Percentiles rank a stretch among this genome's conserved stretches.
Conservation (phyloP, 2,329 filamentous ascomycete genomes). For the Arthroderma sp. region DNA sequence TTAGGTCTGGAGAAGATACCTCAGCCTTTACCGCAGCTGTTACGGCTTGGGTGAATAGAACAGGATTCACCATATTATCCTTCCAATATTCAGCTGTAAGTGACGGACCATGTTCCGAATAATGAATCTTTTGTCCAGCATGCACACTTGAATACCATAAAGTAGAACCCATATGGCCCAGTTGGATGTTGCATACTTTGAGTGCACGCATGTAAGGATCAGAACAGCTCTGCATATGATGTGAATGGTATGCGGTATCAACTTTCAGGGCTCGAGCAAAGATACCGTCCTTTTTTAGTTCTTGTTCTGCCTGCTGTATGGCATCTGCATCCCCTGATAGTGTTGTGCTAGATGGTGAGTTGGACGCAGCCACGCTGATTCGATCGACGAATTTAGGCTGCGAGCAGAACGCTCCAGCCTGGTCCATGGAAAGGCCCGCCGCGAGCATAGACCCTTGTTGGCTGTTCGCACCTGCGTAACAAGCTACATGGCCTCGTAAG, state of each 20-base stretch:
- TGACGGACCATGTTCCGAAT: not conserved
- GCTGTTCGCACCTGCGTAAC: not conserved
- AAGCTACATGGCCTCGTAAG: conserved; percentile 13
- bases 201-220: conserved; percentile 12
- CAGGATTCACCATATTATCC: conserved; percentile 2
- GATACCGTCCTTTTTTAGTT: conserved; percentile 14
- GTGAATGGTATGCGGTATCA: conserved; percentile 26
- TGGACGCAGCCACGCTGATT: conserved; percentile 26
- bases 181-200: not conserved
- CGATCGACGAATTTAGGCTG: not conserved
- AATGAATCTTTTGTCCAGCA: not conserved
- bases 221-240: conserved; percentile 16
- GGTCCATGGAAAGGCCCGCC: conserved; percentile 8
- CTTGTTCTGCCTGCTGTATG: conserved; percentile 5
- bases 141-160: not conserved
- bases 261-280: conserved; percentile 7
- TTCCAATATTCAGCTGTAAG: conserved; percentile 1
- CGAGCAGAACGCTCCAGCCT: not conserved
- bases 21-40: not conserved
- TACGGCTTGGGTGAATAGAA: not conserved
- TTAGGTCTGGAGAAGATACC: not conserved
- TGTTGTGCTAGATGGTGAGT: conserved; percentile 28
- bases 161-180: no score
- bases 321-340: conserved; percentile 26
- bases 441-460: conserved; percentile 13